Evolutionary conservation across 176 grass and related monocot genomes (phyloP).

Genomic region (Carex kokanica): DNA sequence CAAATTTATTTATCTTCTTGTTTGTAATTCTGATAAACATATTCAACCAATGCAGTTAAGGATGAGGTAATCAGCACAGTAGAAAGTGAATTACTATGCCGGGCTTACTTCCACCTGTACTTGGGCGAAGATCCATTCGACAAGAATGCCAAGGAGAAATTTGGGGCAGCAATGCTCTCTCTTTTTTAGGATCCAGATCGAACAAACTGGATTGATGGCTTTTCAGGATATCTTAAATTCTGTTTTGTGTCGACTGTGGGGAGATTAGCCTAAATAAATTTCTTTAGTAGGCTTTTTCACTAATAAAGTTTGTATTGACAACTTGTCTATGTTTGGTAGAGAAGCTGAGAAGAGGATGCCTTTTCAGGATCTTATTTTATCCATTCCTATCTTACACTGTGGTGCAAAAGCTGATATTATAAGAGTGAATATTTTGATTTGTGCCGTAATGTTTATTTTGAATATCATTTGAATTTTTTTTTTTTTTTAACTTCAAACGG

Average conservation of each 20-base stretch:
- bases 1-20: background rate
- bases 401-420: background rate
- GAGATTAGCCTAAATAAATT: conserved; percentile 18
- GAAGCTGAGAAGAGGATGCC: background rate
- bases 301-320: conserved; percentile 16
- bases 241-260: background rate
- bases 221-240: background rate
- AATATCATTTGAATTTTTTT: too few species aligned
- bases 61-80: conserved; percentile 32
- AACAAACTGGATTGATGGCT: background rate
- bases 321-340: background rate
- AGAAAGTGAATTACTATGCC: conserved; percentile 35
- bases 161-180: conserved; percentile 31
- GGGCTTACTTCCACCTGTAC: conserved; percentile 40
- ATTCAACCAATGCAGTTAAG: conserved; percentile 28
- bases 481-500: too few species aligned
- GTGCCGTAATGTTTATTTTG: background rate
- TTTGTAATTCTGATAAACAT: background rate
- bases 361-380: background rate
- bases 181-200: conserved; percentile 3
- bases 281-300: background rate
- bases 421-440: background rate
- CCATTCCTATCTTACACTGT: background rate
- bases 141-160: conserved; percentile 35
- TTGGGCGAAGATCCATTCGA: conserved; percentile 38